Evolutionary conservation across 805 yeast species (phyloP).

Genomic region (Ogataea haglerorum): DNA sequence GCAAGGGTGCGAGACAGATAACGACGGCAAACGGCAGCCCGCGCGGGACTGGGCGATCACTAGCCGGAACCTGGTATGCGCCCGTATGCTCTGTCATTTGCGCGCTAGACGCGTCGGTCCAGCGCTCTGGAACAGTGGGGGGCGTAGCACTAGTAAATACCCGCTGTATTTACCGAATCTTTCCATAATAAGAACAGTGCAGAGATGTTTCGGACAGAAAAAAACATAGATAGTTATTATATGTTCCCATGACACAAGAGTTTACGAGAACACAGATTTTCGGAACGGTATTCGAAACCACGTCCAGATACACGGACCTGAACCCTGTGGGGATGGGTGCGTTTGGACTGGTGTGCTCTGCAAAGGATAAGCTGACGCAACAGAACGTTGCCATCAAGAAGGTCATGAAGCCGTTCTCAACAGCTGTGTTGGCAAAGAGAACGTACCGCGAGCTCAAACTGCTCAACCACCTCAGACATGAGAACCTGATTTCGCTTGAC

Average conservation of each 20-base stretch:
- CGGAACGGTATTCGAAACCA: slow-evolving; percentile 92
- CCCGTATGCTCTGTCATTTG: too few species aligned
- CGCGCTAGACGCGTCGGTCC: too few species aligned
- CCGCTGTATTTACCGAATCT: background rate
- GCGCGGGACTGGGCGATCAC: background rate
- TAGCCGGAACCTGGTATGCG: too few species aligned
- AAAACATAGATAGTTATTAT: slow-evolving; percentile 5
- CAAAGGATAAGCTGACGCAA: slow-evolving; percentile 82
- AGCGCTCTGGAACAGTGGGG: too few species aligned
- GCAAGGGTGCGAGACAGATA: background rate
- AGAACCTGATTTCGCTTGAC: slow-evolving; percentile 86
- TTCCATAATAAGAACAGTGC: background rate
- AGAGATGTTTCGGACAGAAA: slow-evolving; percentile 1
- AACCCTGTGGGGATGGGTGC: slow-evolving; percentile 99
- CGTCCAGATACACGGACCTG: slow-evolving; percentile 82
- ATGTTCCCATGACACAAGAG: slow-evolving; percentile 34
- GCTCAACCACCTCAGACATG: slow-evolving; percentile 90
- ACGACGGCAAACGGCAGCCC: background rate
- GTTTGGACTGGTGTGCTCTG: slow-evolving; percentile 95
- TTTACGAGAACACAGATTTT: slow-evolving; percentile 80
- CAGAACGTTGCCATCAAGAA: slow-evolving; percentile 97
- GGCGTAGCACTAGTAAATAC: background rate
- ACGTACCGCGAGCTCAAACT: slow-evolving; percentile 94
- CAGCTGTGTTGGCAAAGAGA: slow-evolving; percentile 92
- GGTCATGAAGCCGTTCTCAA: slow-evolving; percentile 95